Evolutionary conservation across 2,329 filamentous ascomycete species (phyloP), one percentile per base, ranked within the genome.

Genomic region (Clonostachys byssicola): DNA sequence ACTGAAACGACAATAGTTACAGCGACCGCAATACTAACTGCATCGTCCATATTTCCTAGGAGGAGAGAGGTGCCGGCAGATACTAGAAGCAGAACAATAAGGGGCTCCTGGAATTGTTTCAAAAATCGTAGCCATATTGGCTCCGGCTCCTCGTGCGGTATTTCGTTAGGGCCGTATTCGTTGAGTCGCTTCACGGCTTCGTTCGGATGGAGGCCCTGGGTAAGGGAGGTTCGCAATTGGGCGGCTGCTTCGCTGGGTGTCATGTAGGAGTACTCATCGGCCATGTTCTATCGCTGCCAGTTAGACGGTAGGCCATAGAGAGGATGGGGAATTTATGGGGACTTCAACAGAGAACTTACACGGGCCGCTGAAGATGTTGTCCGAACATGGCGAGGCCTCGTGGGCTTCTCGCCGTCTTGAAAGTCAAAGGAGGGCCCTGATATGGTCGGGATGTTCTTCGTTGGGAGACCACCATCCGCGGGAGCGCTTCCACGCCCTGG

Each of bases 1-100:
- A 99, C 94, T 0, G 87, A 88, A 20, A 99, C 92, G 6, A 99
- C 94, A 56, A 99, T 99, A 23, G 92, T 96, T 18, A 99, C 94
- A 3, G 94, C 94, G 34, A 96, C 85, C 0, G 92, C 88, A 60
- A 99, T 99, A 66, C 92, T 97, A 58, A 99, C 72, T 6, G 92
- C 92, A 70, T 99, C 95, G 58, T 97, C 92, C 61, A 86, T 84
- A 61, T 99, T 99, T 45, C 92, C 91, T 66, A 99, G 86, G 40
- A 97, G 68, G 43, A 97, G 81, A 0, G 92, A 97, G 38, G 95
- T 86, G 16, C 80, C 86, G 1, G 94, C 92, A 4, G 94, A 97
- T 7, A 83, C 88, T 18, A 99, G 80, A 14, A 99, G 78, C n/a
- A 99, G 78, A 18, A 97, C 69, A 52, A 99, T 99, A 47, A 99